Base-by-base conservation (phyloP, 768 basidiomycete genomes). In the Mycena vitilis region DNA sequence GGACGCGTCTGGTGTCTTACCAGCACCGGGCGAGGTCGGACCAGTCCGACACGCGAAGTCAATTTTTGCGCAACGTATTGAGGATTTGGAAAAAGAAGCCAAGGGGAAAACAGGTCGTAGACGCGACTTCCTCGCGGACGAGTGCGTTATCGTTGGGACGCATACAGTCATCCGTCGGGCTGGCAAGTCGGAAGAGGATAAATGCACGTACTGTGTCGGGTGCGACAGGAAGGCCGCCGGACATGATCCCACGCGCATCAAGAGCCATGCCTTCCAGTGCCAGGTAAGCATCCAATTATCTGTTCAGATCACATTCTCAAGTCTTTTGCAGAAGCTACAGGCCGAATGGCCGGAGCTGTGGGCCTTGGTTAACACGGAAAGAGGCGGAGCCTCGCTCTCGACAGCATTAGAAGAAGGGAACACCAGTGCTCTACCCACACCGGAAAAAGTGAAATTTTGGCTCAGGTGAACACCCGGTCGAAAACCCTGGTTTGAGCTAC, bases 111-210 rank as follows among this genome's bases (percentile, higher is more conserved):
- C 5, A 7, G 60, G 60, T 34, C 60, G 60, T 10, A 53, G 44
- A 30, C 60, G 51, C n/a, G 60, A 62, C 25, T 62, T 62, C 30
- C n/a, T 62, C n/a, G 51, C 60, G 7, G 51, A 53, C 25, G 60
- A 62, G 37, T 62, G 60, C 22, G 40, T 62, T 4, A 52, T 62
- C 5, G 15, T 10, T 0, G 60, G 60, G 30, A 51, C 4, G 13
- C 37, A 15, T 16, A 0, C 7, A 0, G 60, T 40, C 5, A 1
- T 2, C 5, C 30, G 34, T 3, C 16, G 12, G 22, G n/a, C 49
- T 38, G 48, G 48, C 1, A 51, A 45, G 2, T 12, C 12, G 48
- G 9, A 15, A 11, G 36, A 38, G 36, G 60, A 42, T 23, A 44
- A 62, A 20, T 42, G 38, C 13, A 52, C 38, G 2, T 63, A 40